These are phyloP conservation scores for Ambrosia artemisiifolia DNA, from an alignment of 129 eudicot species.

Conservation along the genomic window DNA sequence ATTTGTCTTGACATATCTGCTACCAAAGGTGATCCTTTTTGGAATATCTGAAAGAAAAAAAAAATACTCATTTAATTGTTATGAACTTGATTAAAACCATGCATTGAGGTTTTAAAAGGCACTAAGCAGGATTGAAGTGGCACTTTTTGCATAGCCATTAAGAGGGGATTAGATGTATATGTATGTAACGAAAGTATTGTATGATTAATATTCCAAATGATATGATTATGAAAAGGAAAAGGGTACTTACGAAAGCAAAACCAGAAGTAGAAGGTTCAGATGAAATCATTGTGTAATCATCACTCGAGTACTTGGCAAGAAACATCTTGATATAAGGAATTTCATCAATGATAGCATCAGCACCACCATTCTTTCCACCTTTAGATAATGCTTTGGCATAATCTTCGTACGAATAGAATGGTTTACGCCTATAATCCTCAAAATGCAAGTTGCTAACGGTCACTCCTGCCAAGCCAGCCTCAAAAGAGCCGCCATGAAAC, in stretches of 20 bases:
- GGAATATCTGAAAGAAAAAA: slow-evolving; percentile 26
- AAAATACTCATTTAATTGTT: no score
- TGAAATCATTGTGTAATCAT: slow-evolving; percentile 20
- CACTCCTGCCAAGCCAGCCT: slow-evolving; percentile 15
- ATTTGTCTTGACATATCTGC: slow-evolving; percentile 39
- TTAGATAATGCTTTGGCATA: slow-evolving; percentile 33
- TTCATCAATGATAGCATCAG: slow-evolving; percentile 24
- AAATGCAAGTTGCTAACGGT: slow-evolving; percentile 27
- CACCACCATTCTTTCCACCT: slow-evolving; percentile 33
- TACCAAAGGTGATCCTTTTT: slow-evolving; percentile 37
- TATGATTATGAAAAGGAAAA: background rate
- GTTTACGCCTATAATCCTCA: slow-evolving; percentile 12
- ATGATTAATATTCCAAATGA: background rate
- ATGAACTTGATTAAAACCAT: no score
- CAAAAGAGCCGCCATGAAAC: slow-evolving; percentile 32
- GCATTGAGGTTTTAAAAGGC: no score
- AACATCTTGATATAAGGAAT: slow-evolving; percentile 31
- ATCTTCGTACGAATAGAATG: slow-evolving; percentile 15
- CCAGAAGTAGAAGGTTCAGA: slow-evolving; percentile 30
- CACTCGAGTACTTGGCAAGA: slow-evolving; percentile 16
- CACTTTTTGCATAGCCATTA: no score
- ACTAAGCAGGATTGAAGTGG: no score
- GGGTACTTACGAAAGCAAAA: slow-evolving; percentile 36
- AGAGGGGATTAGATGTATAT: no score
- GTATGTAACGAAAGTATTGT: no score